Base-by-base conservation (phyloP, 345 rosid genomes). In the Corchorus capsularis region DNA sequence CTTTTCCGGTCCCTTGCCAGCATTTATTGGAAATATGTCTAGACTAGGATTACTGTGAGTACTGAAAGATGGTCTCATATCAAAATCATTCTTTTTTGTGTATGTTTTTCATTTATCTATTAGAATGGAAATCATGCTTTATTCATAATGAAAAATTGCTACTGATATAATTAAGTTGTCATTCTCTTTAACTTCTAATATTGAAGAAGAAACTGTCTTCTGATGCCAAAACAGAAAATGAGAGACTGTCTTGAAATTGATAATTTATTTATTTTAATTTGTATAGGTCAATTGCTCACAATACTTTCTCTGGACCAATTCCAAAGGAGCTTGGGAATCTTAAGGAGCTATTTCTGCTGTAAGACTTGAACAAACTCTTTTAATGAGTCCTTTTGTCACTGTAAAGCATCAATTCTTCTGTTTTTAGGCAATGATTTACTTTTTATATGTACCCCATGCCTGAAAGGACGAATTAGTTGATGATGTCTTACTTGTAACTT, bases 241-340 rank as follows among this genome's bases (percentile, higher is more conserved):
- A 27, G 27, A 27, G 27, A 27, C 27, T 39, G 5, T 39, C 43
- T 39, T 39, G 0, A 6, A 6, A 39, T 39, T 39, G 43, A 4
- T 39, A 39, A 39, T 39, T 39, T 69, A 34, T 34, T 69, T 32
- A 17, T 59, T 71, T 62, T 35, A 6, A 22, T 73, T 53, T 79
- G 74, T 67, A 17, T 27, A 76, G 80, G 56, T 76, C 87, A 46
- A 12, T 87, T n/a, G 77, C 79, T 12, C 65, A 27, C 61, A 87
- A 83, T 75, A 71, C 54, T 3, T 72, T 87, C 9, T 81, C 84
- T 3, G 88, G 88, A 61, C 66, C 80, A 34, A 55, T 87, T 47
- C 88, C 88, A 0, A 69, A 65, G 62, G 85, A 83, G 68, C 72
- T 87, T 45, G 90, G 88, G 67, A 71, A 61, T 56, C 83, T 85